Evolutionary conservation across 192 early-diverging fungal species (phyloP), one percentile per base, ranked within the genome.

Genomic region (Coemansia sp.): DNA sequence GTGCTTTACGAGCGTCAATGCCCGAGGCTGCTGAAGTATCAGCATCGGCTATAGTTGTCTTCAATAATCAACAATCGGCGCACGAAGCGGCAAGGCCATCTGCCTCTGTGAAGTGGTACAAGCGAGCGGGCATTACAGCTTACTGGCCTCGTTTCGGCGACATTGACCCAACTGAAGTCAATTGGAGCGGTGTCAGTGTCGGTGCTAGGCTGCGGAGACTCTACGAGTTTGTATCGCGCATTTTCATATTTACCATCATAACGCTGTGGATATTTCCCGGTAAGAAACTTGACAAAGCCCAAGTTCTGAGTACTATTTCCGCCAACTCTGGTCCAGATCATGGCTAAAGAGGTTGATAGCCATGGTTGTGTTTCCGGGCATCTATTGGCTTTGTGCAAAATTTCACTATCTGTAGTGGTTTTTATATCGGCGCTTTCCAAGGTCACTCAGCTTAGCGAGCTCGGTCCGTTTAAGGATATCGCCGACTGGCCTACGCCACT

Each of bases 361-460:
- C n/a, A 7, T 6, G 43, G n/a, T 31, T 31, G 31, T 28, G 51
- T 18, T 26, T 31, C 26, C 28, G 23, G 16, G 14, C 13, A 31
- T 24, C 3, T 16, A 20, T 5, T 34, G 16, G 3, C 18, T 10
- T 6, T 13, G 55, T 18, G 31, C 33, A 33, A 31, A 28, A 9
- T 31, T 24, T 18, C 14, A 20, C 13, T 18, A 18, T 38, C 0
- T 31, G 57, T 55, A 38, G 56, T 67, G 21, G 64, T 60, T 8
- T 59, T 67, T 46, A 50, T 67, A 13, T 67, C 65, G 13, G 40
- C 57, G 34, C 42, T 60, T 7, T 59, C 65, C 28, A 59, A 39
- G n/a, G 14, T 59, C 57, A 36, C 38, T 10, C 40, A 50, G 39
- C 53, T 67, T 13, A 36, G 45, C 16, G 39, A 43, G 23, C 20